phyloP scores from a whole-genome alignment of 164 flowering plant species.

The Houttuynia cordata region DNA sequence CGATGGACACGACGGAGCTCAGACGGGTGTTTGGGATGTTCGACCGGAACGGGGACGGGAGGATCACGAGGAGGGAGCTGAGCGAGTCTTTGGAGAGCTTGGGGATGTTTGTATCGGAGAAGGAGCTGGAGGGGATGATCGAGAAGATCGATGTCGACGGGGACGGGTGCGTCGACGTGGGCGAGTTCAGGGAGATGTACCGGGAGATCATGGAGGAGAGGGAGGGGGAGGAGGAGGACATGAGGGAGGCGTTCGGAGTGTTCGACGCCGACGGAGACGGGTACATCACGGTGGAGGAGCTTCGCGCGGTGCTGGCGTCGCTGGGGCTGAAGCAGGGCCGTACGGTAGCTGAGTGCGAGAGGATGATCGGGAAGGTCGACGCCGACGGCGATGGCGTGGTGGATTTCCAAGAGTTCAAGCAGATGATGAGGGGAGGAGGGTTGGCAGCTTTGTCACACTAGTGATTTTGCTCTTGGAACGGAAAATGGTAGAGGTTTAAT shows the following conservation, averaged over 20 bases:
- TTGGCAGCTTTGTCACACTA: conserved; percentile 19
- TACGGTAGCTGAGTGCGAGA: conserved; percentile 33
- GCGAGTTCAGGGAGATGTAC: conserved; percentile 38
- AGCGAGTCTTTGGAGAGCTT: conserved; percentile 36
- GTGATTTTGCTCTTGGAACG: too few relatives aligned
- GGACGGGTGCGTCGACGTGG: conserved; percentile 44
- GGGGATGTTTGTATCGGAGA: conserved; percentile 37
- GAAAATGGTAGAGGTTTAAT: too few relatives aligned
- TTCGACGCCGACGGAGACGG: conserved; percentile 57
- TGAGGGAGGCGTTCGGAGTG: conserved; percentile 54
- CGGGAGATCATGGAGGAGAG: conserved; percentile 29
- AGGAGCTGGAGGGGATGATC: conserved; percentile 35
- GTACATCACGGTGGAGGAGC: conserved; percentile 42
- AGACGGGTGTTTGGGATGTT: conserved; percentile 45
- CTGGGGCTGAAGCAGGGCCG: conserved; percentile 45
- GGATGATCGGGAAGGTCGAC: conserved; percentile 49
- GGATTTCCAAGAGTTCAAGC: conserved; percentile 35
- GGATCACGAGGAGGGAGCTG: conserved; percentile 38
- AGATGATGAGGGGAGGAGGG: conserved; percentile 48
- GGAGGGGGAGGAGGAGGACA: conserved; percentile 34
- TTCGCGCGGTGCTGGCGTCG: conserved; percentile 32
- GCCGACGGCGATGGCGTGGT: conserved; percentile 53
- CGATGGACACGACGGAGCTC: conserved; percentile 18
- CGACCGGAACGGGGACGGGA: conserved; percentile 45
- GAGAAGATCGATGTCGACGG: conserved; percentile 38